Base-by-base conservation (phyloP, 306 rosid species). In the Corylus heterophylla region DNA sequence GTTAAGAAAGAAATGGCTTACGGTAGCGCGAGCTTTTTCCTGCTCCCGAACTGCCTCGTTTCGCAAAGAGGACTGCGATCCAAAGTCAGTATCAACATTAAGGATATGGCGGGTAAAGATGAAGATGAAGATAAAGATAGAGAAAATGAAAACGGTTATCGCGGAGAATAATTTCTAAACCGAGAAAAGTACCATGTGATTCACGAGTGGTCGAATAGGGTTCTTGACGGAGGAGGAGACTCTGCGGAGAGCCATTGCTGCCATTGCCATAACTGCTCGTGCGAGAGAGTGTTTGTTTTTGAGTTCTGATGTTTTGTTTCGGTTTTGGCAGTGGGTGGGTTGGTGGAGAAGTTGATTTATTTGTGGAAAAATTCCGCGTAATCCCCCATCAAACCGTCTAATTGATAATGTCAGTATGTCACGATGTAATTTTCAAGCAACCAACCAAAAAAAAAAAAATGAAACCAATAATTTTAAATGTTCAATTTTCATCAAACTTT, bases 181-280 rank as follows among this genome's bases (percentile, higher is more conserved):
- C 29, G 4, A 55, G 54, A 61, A 11, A 5, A 12, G 29, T 69
- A 92, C 98, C 90, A 80, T 59, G 86, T 79, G 90, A 85, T 81
- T 56, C 54, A 88, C 1, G 76, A 87, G 71, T 71, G 86, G 54
- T 74, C 76, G 61, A 47, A 48, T 51, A 27, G 90, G 87, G 42
- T 79, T 89, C 76, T 50, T 79, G 52, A 89, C 12, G 81, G 89
- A 73, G 76, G 84, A 68, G 51, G 92, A 82, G 73, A 92, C 88
- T 48, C 87, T 83, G 76, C 94, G 97, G 76, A 92, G 91, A 80
- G 94, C 96, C 90, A 88, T 78, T 44, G 96, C 88, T 27, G 97
- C 87, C 91, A 88, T 87, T 76, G 81, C 29, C 27, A 37, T 20
- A 49, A 45, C 35, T 49, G 12, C 8, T 27, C 0, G 69, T 13